Conservation (phyloP, 176 grass and related monocot species). For the Zoysia japonica region DNA sequence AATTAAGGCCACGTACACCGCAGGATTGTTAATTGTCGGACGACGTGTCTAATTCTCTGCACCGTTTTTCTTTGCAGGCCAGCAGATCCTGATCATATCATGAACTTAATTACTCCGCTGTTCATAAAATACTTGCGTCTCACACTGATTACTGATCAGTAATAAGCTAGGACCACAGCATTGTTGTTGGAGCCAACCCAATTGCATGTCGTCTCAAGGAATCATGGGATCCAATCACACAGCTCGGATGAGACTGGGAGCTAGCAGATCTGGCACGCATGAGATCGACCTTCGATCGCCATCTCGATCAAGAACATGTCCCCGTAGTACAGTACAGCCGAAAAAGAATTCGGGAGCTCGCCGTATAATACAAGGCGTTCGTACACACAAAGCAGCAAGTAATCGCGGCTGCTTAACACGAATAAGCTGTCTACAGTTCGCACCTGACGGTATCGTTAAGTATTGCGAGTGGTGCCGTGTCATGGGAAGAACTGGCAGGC, state of each 20-base stretch:
- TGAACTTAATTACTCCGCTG: background rate
- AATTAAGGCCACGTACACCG: constrained; percentile 34
- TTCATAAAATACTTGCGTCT: constrained; percentile 29
- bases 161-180: constrained; percentile 36
- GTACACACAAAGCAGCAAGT: background rate
- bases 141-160: background rate
- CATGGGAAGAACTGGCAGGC: constrained; percentile 36
- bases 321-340: constrained; percentile 37
- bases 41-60: constrained; percentile 15
- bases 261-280: background rate
- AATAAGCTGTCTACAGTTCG: constrained; percentile 20
- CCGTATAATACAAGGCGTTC: constrained; percentile 29
- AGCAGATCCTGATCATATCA: constrained; percentile 31
- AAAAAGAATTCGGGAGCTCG: constrained; percentile 35
- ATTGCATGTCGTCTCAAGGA: constrained; percentile 40
- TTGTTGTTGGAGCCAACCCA: background rate
- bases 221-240: constrained; percentile 19
- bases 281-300: background rate
- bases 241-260: background rate
- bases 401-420: constrained; percentile 29
- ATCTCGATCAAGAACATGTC: constrained; percentile 31
- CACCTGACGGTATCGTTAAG: background rate
- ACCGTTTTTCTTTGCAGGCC: background rate
- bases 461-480: constrained; percentile 1
- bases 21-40: constrained; percentile 37